Evolutionary conservation across 495 filamentous ascomycete genomes (phyloP), one percentile per base, ranked within the genome.

Genomic region (Neurospora sp.): DNA sequence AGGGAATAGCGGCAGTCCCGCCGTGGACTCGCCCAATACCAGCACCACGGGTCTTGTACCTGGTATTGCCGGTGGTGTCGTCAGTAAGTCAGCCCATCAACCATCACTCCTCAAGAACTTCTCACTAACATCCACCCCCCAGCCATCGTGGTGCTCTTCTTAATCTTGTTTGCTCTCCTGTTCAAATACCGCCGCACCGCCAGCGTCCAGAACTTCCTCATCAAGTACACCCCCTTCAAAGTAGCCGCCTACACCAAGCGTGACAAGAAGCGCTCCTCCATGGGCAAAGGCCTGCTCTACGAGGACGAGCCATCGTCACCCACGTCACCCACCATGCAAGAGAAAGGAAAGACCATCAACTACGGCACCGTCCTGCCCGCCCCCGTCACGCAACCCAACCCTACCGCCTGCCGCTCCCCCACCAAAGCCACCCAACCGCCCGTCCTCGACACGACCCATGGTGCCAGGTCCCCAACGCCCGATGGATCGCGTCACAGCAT

Each of bases 221-320:
- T 46, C 74, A 78, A 74, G 38, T 77, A 72, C 74, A 80, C 77
- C 1, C 79, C 79, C 2, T 74, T 79, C 72, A 78, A 77, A 54
- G 35, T 76, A 27, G 46, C 78, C 2, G 72, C 78, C 5, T 81
- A 81, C 72, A 75, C 73, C 4, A 23, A 75, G 6, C 31, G 20
- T 0, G 78, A 81, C 16, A 77, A 72, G 66, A 78, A 79, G 39
- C 77, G 79, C 2, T 74, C 75, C 2, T 81, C 79, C 2, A 78
- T 81, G 76, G 79, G 79, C 71, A 74, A 39, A 7, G 74, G 73
- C 20, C 75, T 81, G 3, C 60, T 81, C 0, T 79, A 79, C 69
- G 76, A 74, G 44, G 76, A 77, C 37, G 74, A 75, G 60, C 39
- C 54, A 66, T 35, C 54, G 4, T 66, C 54, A 35, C 54, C 74